Evolutionary conservation across 192 early-diverging fungal genomes (phyloP).

Genomic region (Phlyctochytrium arcticum): DNA sequence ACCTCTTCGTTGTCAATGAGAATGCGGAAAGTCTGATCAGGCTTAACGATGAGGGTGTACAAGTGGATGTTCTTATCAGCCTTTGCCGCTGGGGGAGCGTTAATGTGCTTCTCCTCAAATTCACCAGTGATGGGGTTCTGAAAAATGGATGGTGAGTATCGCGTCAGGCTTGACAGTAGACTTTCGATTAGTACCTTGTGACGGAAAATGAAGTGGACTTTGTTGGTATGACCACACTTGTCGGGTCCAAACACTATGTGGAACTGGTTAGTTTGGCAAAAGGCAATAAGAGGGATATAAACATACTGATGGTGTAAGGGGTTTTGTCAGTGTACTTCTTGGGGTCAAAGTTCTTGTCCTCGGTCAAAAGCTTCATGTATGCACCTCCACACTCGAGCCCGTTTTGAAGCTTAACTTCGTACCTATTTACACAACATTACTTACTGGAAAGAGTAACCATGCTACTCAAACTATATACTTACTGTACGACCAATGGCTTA

Average conservation of each 20-base stretch:
- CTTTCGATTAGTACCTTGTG: constrained; percentile 52
- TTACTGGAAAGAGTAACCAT: constrained; percentile 16
- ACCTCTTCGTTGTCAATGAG: constrained; percentile 66
- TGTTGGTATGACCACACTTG: constrained; percentile 86
- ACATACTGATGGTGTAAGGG: constrained; percentile 74
- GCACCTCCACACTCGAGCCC: constrained; percentile 89
- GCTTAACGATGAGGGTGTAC: constrained; percentile 81
- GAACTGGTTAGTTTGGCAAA: no score
- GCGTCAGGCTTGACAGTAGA: no score
- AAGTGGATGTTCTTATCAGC: constrained; percentile 62
- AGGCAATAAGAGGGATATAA: background rate
- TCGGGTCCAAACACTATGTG: constrained; percentile 94
- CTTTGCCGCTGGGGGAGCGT: constrained; percentile 67
- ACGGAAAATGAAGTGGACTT: constrained; percentile 90
- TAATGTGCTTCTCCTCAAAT: constrained; percentile 83
- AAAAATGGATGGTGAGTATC: background rate
- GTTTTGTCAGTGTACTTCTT: constrained; percentile 75
- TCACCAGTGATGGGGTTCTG: constrained; percentile 73
- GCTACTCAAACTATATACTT: constrained; percentile 11
- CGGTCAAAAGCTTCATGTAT: constrained; percentile 83
- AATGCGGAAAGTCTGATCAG: constrained; percentile 77
- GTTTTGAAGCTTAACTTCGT: constrained; percentile 86
- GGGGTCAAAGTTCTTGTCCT: constrained; percentile 56
- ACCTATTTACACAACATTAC: constrained; percentile 36
- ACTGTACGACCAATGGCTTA: constrained; percentile 77